Evolutionary conservation across 1,139 yeast genomes (phyloP).

Genomic region (Hyphopichia fennica): DNA sequence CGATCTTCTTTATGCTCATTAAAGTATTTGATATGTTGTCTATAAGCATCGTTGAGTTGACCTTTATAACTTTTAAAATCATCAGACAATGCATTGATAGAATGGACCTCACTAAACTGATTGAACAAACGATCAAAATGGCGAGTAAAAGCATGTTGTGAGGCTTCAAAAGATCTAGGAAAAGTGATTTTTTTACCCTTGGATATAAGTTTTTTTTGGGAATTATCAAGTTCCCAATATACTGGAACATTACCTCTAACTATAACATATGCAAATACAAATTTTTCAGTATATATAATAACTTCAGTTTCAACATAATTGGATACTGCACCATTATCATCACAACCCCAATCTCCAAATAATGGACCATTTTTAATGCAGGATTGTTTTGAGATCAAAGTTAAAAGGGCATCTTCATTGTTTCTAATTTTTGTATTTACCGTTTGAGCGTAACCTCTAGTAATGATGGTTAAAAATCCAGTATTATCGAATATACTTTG

Average conservation of each 20-base stretch:
- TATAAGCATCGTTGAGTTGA: slow-evolving; percentile 28
- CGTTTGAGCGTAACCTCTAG: slow-evolving; percentile 68
- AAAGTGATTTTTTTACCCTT: slow-evolving; percentile 51
- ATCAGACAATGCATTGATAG: slow-evolving; percentile 53
- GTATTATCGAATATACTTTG: slow-evolving; percentile 52
- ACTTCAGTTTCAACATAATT: slow-evolving; percentile 69
- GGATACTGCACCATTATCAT: slow-evolving; percentile 69
- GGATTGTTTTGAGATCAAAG: slow-evolving; percentile 67
- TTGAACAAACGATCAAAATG: slow-evolving; percentile 59
- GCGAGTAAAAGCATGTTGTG: slow-evolving; percentile 62
- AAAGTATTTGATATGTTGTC: slow-evolving; percentile 31
- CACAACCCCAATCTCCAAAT: slow-evolving; percentile 69
- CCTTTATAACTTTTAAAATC: slow-evolving; percentile 38
- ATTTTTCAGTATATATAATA: slow-evolving; percentile 52
- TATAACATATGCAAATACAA: slow-evolving; percentile 58
- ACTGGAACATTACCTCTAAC: slow-evolving; percentile 71
- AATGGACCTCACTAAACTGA: slow-evolving; percentile 65
- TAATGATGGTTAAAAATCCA: slow-evolving; percentile 57
- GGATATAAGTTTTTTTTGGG: slow-evolving; percentile 34
- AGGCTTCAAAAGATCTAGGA: slow-evolving; percentile 61
- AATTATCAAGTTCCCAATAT: slow-evolving; percentile 59
- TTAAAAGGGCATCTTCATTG: slow-evolving; percentile 46
- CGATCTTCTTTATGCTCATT: slow-evolving; percentile 14
- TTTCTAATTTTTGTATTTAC: slow-evolving; percentile 45
- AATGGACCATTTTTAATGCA: slow-evolving; percentile 60